Base-by-base conservation (phyloP, 352 stramenopile genomes). In the Aphanomyces invadans region DNA sequence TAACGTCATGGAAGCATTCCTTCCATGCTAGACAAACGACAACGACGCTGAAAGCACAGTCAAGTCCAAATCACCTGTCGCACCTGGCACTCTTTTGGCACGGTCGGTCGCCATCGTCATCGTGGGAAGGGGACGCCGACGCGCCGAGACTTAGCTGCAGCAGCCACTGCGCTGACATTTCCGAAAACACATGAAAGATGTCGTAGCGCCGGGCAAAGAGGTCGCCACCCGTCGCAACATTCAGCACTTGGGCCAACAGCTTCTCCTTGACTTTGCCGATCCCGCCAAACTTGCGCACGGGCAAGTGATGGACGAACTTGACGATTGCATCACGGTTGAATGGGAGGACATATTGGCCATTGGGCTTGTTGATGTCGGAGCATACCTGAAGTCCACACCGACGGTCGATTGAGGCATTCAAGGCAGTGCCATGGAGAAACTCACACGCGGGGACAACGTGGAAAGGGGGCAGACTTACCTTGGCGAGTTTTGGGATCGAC, bases 301-400 rank as follows among this genome's bases (percentile, higher is more conserved):
- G 75, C 39, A 98, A 64, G 4, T 77, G 73, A 33, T 83, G 72
- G n/a, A 98, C 69, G 70, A 98, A 99, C n/a, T 71, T 60, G 17
- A 97, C 60, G 3, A 98, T 79, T 39, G 68, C 36, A 3, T 86
- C 63, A 21, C 88, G 78, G 23, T 81, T 82, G 56, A 91, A 86
- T 9, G 80, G 83, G 32, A 99, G 74, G 28, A 97, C 74, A 65
- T 86, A 92, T 71, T 99, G 96, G 3, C 96, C 95, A 64, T 98
- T 96, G 10, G 96, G 96, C 69, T 99, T 99, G 76, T 98, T 98
- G 31, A 90, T 77, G 70, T 99, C 95, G 26, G 88, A 97, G 42
- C 89, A 96, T 69, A 98, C 96, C 80, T 88, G 68, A 10, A 70
- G 38, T n/a, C n/a, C n/a, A 19, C 2, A 48, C 21, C 12, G 15